Percentiles rank a stretch among this genome's conserved stretches.
Evolutionary conservation across 2,329 filamentous ascomycete genomes (phyloP).

Genomic region (Alternaria infectoria): DNA sequence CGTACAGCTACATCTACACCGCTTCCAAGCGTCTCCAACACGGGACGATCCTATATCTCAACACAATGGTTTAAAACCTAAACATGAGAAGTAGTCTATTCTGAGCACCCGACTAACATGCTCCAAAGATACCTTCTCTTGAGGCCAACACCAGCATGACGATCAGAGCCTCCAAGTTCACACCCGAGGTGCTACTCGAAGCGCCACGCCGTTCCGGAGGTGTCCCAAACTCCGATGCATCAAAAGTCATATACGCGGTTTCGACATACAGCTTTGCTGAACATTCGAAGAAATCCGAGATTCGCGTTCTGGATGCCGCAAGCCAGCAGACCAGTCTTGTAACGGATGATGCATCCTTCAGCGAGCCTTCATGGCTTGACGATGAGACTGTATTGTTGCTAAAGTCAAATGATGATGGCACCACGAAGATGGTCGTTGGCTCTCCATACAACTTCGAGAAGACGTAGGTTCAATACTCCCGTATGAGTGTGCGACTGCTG

Average conservation of each 20-base stretch:
- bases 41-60: neutral
- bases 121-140: neutral
- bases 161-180: conserved; percentile 72
- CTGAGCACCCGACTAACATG: neutral
- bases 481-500: neutral
- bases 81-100: too few species aligned
- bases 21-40: neutral
- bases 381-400: conserved; percentile 69
- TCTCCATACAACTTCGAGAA: conserved; percentile 38
- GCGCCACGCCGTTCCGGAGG: conserved; percentile 75
- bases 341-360: conserved; percentile 68
- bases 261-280: conserved; percentile 81
- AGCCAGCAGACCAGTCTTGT: conserved; percentile 70
- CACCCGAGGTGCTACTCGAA: conserved; percentile 76
- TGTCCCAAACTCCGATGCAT: conserved; percentile 71
- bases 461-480: conserved; percentile 27
- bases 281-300: conserved; percentile 72
- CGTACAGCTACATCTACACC: neutral
- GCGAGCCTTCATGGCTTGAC: conserved; percentile 78
- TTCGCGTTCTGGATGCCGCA: conserved; percentile 72
- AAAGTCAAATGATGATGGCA: conserved; percentile 50
- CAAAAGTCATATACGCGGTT: conserved; percentile 69
- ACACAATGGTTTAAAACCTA: neutral
- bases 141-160: conserved; percentile 63
- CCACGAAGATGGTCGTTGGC: conserved; percentile 48